Base-by-base conservation (phyloP, 1,284 basidiomycete genomes). In the Amylostereum chailletii region DNA sequence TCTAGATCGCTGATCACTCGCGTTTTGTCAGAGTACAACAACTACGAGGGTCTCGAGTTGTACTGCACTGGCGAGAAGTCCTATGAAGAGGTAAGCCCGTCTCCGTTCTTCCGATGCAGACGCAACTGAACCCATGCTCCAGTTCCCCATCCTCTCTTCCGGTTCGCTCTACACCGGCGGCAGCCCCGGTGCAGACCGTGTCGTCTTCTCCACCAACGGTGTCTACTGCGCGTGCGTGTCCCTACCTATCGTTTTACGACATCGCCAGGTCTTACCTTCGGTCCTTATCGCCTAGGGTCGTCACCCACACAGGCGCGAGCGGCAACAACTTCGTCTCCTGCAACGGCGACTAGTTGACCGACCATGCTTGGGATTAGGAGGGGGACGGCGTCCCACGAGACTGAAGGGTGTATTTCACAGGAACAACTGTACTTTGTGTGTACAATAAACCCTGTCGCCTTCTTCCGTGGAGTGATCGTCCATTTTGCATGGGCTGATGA, bases 241-340 rank as follows among this genome's bases (percentile, higher is more conserved):
- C 39, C 26, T 32, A 31, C 40, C 27, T 47, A 27, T 11, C 36
- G 2, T 36, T 8, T 4, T 33, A 27, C n/a, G 4, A 29, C 40
- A 43, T 45, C 2, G 30, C n/a, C 34, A 11, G 8, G 10, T 19
- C 4, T 49, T 9, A 42, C 48, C 39, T 26, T n/a, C 33, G 5
- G 9, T 26, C 5, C 36, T 33, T 19, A 5, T 32, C 19, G 30
- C 4, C 11, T 51, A 65, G 63, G 4, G 61, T 63, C 34, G 52
- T 63, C 49, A 65, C 63, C 3, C 63, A 65, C 56, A 65, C 63
- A 8, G 63, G 63, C 32, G 63, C 63, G 32, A 54, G 57, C 30
- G 54, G 50, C 30, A 53, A 62, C 50, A 57, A 62, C 48, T 62
- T 62, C 31, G 58, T 65, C 44, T 59, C 62, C 19, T 63, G 63